A percentile compares a stretch with the other conserved stretches of the same genome.
phyloP scores from a whole-genome alignment of 106 monocot genomes.

The Ottelia alismoides region DNA sequence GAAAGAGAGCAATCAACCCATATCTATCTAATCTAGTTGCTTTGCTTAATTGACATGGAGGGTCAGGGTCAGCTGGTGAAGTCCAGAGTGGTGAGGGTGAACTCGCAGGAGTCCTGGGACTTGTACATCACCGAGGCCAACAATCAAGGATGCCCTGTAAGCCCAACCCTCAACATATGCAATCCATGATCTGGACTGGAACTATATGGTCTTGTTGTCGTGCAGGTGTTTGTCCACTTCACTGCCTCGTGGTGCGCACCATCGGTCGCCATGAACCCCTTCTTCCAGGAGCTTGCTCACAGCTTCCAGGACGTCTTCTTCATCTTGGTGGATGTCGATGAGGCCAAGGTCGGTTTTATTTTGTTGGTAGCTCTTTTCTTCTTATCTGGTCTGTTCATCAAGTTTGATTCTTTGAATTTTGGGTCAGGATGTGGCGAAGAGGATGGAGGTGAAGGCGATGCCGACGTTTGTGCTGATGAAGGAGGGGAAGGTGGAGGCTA shows the following conservation, averaged over 20 bases:
- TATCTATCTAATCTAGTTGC: too few species aligned
- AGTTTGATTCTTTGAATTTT: too few species aligned
- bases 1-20: too few species aligned
- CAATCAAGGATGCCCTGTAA: conserved; percentile 49
- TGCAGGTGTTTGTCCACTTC: conserved; percentile 71
- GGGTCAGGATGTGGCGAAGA: conserved; percentile 53
- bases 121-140: conserved; percentile 35
- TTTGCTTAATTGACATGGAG: conserved; percentile 15
- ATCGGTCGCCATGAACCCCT: conserved; percentile 75
- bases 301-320: conserved; percentile 40
- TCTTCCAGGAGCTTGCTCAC: conserved; percentile 51
- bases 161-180: neutral
- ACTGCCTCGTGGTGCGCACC: conserved; percentile 82
- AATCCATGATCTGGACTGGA: neutral
- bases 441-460: conserved; percentile 82
- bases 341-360: conserved; percentile 83
- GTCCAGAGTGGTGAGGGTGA: conserved; percentile 54
- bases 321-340: conserved; percentile 77
- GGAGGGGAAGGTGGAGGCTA: conserved; percentile 29
- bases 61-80: conserved; percentile 15
- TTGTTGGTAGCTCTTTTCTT: neutral
- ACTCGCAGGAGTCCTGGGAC: conserved; percentile 54
- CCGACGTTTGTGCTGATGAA: conserved; percentile 74
- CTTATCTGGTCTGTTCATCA: too few species aligned
- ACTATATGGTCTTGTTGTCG: neutral